Conservation (phyloP, 1,284 basidiomycete genomes). For the Rhizoctonia solani region DNA sequence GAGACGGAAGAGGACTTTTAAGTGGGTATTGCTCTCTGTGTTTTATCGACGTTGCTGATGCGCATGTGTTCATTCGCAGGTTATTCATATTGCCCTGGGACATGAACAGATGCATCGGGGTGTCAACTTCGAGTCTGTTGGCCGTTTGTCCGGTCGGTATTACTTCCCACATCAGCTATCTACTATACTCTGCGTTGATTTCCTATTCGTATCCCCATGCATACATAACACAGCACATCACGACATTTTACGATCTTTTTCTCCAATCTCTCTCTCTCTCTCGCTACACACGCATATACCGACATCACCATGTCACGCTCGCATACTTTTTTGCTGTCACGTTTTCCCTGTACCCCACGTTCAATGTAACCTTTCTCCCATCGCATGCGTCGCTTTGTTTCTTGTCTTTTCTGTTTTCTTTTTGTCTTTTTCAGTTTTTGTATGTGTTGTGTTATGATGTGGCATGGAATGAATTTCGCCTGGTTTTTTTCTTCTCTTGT, state of each 20-base stretch:
- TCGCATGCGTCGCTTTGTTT: too few species aligned
- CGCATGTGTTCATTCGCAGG: neutral
- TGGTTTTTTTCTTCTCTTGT: too few species aligned
- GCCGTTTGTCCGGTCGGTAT: neutral
- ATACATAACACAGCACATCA: neutral
- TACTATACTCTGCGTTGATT: neutral
- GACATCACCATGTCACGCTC: neutral
- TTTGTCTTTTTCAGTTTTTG: too few species aligned
- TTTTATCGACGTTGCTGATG: neutral
- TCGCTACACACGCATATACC: neutral
- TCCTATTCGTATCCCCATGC: neutral
- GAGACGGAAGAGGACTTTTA: neutral
- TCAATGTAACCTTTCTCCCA: neutral
- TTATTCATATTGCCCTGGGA: neutral
- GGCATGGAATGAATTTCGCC: too few species aligned
- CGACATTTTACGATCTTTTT: neutral
- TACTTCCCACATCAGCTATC: neutral
- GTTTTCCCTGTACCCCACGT: neutral
- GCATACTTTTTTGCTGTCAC: neutral
- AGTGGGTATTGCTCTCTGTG: neutral
- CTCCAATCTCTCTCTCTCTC: neutral
- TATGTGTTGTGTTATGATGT: too few species aligned
- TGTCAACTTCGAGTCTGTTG: neutral
- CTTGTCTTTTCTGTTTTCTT: too few species aligned
- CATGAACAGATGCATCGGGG: neutral